phyloP scores from a whole-genome alignment of 345 rosid species.

The Microthlaspi erraticum region DNA sequence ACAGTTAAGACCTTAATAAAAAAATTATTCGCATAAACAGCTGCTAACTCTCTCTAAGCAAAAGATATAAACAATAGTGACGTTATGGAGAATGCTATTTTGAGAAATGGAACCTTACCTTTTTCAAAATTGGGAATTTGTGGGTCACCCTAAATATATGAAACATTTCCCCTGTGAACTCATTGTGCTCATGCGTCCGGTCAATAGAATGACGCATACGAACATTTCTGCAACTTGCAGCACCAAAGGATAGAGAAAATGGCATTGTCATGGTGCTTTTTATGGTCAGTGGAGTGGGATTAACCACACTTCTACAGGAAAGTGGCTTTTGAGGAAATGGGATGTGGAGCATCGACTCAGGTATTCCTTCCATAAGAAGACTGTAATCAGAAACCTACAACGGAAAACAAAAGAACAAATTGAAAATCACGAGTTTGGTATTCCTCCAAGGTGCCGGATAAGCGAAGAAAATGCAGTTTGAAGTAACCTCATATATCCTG shows the following conservation, averaged over 20 bases:
- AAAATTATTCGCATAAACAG: conserved; percentile 16
- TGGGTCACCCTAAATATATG: conserved; percentile 67
- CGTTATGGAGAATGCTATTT: conserved; percentile 7
- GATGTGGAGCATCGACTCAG: conserved; percentile 46
- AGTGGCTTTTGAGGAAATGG: conserved; percentile 43
- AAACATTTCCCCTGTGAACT: conserved; percentile 55
- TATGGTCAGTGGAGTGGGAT: conserved; percentile 41
- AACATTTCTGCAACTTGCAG: conserved; percentile 50
- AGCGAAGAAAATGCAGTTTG: conserved; percentile 23
- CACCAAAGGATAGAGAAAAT: conserved; percentile 50
- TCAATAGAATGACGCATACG: conserved; percentile 46
- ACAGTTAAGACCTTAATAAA: neutral
- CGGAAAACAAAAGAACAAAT: conserved; percentile 21
- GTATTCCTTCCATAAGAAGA: conserved; percentile 61
- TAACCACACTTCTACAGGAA: conserved; percentile 61
- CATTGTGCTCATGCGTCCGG: conserved; percentile 47
- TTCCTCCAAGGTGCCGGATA: conserved; percentile 29
- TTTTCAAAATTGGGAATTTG: conserved; percentile 61
- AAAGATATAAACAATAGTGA: conserved; percentile 14
- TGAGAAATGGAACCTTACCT: conserved; percentile 48
- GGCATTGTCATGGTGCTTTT: conserved; percentile 46
- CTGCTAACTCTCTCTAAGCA: neutral
- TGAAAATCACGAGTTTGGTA: conserved; percentile 6
- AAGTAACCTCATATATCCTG: conserved; percentile 67
- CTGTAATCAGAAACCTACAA: conserved; percentile 69